These are phyloP conservation scores for Aspergillus ochraceus DNA, from an alignment of 2,329 filamentous ascomycete genomes.

Conservation along the genomic window DNA sequence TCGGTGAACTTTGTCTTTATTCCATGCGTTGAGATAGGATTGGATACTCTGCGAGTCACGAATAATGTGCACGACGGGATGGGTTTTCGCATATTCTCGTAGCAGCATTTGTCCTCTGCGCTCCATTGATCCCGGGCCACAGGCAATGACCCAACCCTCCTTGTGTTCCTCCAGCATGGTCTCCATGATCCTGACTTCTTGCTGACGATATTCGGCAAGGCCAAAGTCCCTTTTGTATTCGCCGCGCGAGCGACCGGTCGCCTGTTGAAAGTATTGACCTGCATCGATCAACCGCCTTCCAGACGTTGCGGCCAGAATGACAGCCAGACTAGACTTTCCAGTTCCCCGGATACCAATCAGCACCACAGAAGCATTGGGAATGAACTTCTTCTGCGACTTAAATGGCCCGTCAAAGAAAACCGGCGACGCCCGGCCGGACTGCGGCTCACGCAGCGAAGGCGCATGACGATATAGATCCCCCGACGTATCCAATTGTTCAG, in stretches of 20 bases:
- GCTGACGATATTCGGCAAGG: constrained; percentile 60
- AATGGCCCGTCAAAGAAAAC: constrained; percentile 26
- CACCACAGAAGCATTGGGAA: constrained; percentile 67
- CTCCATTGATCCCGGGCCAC: constrained; percentile 68
- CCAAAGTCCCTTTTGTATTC: constrained; percentile 66
- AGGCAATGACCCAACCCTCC: constrained; percentile 67
- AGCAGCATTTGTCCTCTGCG: constrained; percentile 61
- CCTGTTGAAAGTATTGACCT: constrained; percentile 66
- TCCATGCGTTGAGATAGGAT: constrained; percentile 59
- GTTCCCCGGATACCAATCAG: constrained; percentile 71
- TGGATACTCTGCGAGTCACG: constrained; percentile 67
- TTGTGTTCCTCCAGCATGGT: constrained; percentile 60
- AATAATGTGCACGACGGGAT: constrained; percentile 70
- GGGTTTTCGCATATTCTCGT: constrained; percentile 60
- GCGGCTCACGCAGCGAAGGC: constrained; percentile 27
- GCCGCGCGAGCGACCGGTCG: constrained; percentile 61
- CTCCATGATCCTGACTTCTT: constrained; percentile 63
- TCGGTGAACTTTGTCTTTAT: constrained; percentile 57
- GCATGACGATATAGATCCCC: constrained; percentile 19
- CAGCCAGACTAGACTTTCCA: constrained; percentile 73
- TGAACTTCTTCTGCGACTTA: constrained; percentile 46
- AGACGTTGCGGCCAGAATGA: constrained; percentile 72
- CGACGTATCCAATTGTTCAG: constrained; percentile 20
- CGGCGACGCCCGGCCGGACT: constrained; percentile 29
- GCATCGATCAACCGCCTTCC: constrained; percentile 68